phyloP scores from a whole-genome alignment of 176 grass and related monocot genomes.

The Zea mays region DNA sequence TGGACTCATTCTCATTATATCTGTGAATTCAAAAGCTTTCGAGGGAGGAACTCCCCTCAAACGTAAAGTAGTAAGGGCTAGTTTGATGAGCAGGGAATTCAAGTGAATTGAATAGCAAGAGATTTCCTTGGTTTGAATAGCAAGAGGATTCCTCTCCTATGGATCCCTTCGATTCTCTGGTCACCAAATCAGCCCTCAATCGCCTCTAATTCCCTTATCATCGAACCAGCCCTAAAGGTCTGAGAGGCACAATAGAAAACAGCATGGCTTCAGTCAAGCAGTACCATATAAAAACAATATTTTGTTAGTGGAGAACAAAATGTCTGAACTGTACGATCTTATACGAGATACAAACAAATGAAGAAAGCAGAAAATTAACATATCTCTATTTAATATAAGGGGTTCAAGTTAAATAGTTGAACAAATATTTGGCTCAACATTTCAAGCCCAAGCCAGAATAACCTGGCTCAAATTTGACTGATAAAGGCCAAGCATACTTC shows the following conservation, averaged over 20 bases:
- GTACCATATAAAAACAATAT: not conserved
- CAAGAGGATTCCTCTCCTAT: too few relatives aligned
- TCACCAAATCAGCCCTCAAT: too few relatives aligned
- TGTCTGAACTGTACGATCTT: not conserved
- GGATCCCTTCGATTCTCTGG: too few relatives aligned
- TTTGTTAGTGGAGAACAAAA: constrained; percentile 9
- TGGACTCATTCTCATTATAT: not conserved
- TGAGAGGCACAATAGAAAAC: not conserved
- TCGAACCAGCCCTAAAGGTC: too few relatives aligned
- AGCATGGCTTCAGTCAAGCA: not conserved
- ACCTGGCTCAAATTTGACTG: constrained; percentile 7
- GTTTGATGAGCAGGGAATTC: too few relatives aligned
- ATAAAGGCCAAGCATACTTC: not conserved
- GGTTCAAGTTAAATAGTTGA: not conserved
- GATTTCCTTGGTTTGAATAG: too few relatives aligned
- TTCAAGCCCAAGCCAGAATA: not conserved
- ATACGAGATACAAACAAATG: not conserved
- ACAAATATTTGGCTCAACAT: not conserved
- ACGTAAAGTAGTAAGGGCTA: not conserved
- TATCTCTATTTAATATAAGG: not conserved
- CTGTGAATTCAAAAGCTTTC: not conserved
- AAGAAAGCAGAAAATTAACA: not conserved
- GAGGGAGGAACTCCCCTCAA: not conserved
- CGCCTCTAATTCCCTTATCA: too few relatives aligned
- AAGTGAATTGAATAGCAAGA: too few relatives aligned